Evolutionary conservation across 1,139 yeast genomes (phyloP).

Genomic region (Lodderomyces orthopsilosis): DNA sequence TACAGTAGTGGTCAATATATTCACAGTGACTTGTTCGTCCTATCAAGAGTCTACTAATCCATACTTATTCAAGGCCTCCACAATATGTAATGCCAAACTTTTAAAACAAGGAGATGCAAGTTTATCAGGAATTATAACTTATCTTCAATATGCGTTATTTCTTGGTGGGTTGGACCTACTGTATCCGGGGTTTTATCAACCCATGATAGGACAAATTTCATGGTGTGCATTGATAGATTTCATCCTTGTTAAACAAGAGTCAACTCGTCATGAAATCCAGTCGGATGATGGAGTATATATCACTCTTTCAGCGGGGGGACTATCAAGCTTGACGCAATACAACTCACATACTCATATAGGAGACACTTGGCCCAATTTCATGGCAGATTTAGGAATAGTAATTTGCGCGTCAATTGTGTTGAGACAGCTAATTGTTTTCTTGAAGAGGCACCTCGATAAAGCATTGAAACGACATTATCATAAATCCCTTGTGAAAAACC

Average conservation of each 20-base stretch:
- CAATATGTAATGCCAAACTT: constrained; percentile 58
- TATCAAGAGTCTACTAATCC: constrained; percentile 64
- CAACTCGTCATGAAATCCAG: not conserved
- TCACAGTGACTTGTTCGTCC: constrained; percentile 50
- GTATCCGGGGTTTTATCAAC: constrained; percentile 67
- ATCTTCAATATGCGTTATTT: constrained; percentile 59
- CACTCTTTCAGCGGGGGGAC: constrained; percentile 33
- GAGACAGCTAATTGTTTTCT: constrained; percentile 22
- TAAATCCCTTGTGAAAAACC: constrained; percentile 5
- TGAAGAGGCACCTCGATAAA: constrained; percentile 17
- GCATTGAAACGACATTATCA: constrained; percentile 12
- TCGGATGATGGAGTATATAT: constrained; percentile 32
- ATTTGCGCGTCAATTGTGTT: constrained; percentile 17
- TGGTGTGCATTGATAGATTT: constrained; percentile 41
- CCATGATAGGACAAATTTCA: constrained; percentile 40
- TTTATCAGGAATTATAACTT: constrained; percentile 45
- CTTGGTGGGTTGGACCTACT: constrained; percentile 53
- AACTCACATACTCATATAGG: constrained; percentile 24
- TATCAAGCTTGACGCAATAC: constrained; percentile 29
- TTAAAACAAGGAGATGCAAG: constrained; percentile 59
- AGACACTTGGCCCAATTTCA: constrained; percentile 44
- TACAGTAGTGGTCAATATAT: constrained; percentile 40
- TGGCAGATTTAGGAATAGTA: constrained; percentile 33
- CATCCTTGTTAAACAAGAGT: constrained; percentile 15
- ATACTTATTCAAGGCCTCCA: constrained; percentile 55